Evolutionary conservation across 2,329 filamentous ascomycete species (phyloP).

Genomic region (Grosmannia serpens): DNA sequence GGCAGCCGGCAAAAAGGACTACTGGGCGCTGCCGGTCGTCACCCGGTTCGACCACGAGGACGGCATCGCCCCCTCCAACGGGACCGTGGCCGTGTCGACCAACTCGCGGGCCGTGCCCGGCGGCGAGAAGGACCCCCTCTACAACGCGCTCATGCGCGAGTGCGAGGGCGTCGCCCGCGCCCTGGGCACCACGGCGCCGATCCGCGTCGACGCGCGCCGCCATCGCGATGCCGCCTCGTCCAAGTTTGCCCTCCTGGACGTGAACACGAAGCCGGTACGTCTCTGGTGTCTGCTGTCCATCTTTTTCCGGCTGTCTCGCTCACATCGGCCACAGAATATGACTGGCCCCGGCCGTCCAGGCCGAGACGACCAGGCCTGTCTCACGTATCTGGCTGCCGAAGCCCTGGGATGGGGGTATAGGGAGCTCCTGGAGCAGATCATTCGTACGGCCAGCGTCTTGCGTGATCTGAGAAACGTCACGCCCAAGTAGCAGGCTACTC

Average conservation of each 20-base stretch:
- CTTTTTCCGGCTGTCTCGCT: too few species aligned
- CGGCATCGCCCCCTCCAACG: slow-evolving; percentile 36
- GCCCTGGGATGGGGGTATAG: slow-evolving; percentile 30
- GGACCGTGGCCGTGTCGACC: slow-evolving; percentile 29
- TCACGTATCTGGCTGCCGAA: slow-evolving; percentile 30
- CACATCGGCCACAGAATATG: slow-evolving; percentile 12
- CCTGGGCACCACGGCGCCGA: slow-evolving; percentile 25
- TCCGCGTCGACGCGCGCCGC: slow-evolving; percentile 30
- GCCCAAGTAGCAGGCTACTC: too few species aligned
- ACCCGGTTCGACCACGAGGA: slow-evolving; percentile 33
- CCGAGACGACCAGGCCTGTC: slow-evolving; percentile 33
- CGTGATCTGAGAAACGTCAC: not conserved
- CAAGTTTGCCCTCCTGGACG: slow-evolving; percentile 31
- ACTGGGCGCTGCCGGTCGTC: slow-evolving; percentile 34
- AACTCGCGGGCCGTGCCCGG: slow-evolving; percentile 29
- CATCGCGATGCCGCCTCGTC: slow-evolving; percentile 14
- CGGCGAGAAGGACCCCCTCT: slow-evolving; percentile 18
- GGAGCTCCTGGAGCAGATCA: slow-evolving; percentile 24
- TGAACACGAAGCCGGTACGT: slow-evolving; percentile 31
- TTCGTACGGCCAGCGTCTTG: slow-evolving; percentile 9
- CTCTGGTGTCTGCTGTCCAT: not conserved
- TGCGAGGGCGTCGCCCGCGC: slow-evolving; percentile 25
- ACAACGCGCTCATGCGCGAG: slow-evolving; percentile 20
- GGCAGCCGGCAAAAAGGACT: slow-evolving; percentile 13
- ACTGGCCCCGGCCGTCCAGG: slow-evolving; percentile 33